Evolutionary conservation across 768 basidiomycete genomes (phyloP).

Genomic region (Lentinula boryana): DNA sequence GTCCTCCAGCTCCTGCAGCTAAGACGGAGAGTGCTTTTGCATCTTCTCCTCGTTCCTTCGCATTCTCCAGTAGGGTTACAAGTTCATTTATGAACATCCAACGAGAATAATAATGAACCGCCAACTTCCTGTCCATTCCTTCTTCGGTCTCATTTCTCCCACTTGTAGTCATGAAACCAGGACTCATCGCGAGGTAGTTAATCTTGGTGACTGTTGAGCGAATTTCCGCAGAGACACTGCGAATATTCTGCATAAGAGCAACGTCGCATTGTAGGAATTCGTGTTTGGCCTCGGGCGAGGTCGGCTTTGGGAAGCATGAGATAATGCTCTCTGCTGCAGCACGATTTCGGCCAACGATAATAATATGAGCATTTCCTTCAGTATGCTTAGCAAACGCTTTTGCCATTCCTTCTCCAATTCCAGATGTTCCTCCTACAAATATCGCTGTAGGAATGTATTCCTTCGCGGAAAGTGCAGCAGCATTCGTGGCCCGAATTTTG

Average conservation of each 20-base stretch:
- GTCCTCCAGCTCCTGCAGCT: slow-evolving; percentile 16
- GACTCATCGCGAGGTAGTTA: slow-evolving; percentile 26
- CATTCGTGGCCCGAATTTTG: slow-evolving; percentile 14
- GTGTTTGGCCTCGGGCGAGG: slow-evolving; percentile 13
- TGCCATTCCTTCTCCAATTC: slow-evolving; percentile 28
- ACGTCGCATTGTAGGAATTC: slow-evolving; percentile 33
- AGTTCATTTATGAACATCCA: slow-evolving; percentile 28
- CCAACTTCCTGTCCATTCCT: slow-evolving; percentile 26
- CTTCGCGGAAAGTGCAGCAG: slow-evolving; percentile 5
- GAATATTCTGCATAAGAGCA: slow-evolving; percentile 27
- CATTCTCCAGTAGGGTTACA: slow-evolving; percentile 17
- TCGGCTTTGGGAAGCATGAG: slow-evolving; percentile 21
- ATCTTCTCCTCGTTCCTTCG: slow-evolving; percentile 13
- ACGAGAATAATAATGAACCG: slow-evolving; percentile 26
- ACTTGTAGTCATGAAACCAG: slow-evolving; percentile 17
- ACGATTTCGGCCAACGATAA: slow-evolving; percentile 31
- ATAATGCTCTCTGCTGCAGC: slow-evolving; percentile 26
- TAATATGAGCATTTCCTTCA: slow-evolving; percentile 32
- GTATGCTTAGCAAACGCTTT: slow-evolving; percentile 28
- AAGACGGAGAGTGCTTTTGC: slow-evolving; percentile 26
- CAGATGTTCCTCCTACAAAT: slow-evolving; percentile 20
- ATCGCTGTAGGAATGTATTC: slow-evolving; percentile 14
- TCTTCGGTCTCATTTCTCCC: slow-evolving; percentile 26
- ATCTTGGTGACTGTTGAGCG: slow-evolving; percentile 21
- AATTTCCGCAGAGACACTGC: slow-evolving; percentile 19